Base-by-base conservation (phyloP, 169 alveolate species). In the Theileria annulata region DNA sequence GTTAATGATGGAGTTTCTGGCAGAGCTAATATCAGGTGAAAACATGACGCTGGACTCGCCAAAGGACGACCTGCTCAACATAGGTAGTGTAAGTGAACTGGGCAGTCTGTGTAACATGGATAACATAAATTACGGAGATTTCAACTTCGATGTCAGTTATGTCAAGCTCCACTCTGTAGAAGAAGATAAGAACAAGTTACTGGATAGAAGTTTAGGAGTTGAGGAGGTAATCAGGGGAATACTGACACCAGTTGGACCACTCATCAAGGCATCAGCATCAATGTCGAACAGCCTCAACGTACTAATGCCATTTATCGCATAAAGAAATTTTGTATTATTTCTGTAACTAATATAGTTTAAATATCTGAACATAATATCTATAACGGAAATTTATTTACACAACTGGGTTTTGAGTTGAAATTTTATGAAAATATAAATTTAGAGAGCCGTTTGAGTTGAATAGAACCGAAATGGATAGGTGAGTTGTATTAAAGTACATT, bases 121-220 rank as follows among this genome's bases (percentile, higher is more conserved):
- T 15, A 71, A 75, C 23, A 17, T 69, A 21, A 62, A 59, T 64
- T 60, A 76, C 51, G 89, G 51, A 58, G 63, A 42, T 17, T 28
- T 82, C 37, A 77, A 82, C 37, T 82, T 68, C 64, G 89, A 82
- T 56, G 89, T 82, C 13, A 66, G 84, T 6, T 82, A 58, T 27
- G 89, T 82, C 19, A 47, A 60, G 4, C 77, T 82, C 79, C 89
- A 79, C 54, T 66, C 84, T 30, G 75, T 64, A 10, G 62, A 75
- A 12, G 86, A 49, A 35, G 58, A 72, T 19, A 71, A 71, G 33
- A 54, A 64, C 23, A 64, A 68, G 30, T 71, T 82, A 58, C 69
- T 82, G 75, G 89, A 82, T 33, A 70, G 78, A 17, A 66, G 51
- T 54, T 5, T 23, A 23, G 75, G 77, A 35, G 89, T 74, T 27